Base-by-base conservation (phyloP, 768 basidiomycete species). In the Tylopilus balloui region DNA sequence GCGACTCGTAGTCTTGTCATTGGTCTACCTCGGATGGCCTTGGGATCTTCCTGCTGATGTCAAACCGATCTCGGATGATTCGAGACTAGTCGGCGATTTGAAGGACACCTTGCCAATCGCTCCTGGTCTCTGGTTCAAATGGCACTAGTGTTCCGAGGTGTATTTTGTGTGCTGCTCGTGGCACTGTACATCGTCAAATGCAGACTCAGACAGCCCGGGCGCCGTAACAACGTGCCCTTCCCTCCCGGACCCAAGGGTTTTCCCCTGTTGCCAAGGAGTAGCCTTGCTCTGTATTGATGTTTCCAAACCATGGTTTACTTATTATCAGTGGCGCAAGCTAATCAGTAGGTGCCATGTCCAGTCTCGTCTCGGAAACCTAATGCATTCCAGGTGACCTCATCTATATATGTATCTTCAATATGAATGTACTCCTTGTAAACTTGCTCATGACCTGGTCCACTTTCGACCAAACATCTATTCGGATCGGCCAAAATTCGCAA, bases 241-340 rank as follows among this genome's bases (percentile, higher is more conserved):
- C 76, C 75, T 39, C 77, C 75, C 31, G 81, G 80, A 17, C 80
- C 82, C 6, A 76, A 66, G 57, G 72, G 75, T 38, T 57, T 80
- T 29, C 69, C 69, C 12, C 9, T 70, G 15, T 25, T 69, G 23
- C n/a, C n/a, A n/a, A n/a, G 69, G 69, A 35, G 55, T 52, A 14
- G 50, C 44, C n/a, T n/a, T n/a, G 17, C 46, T 60, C 23, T 60
- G 59, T 20, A 44, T 71, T n/a, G 58, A 71, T 36, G 13, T 54
- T 13, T 52, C 59, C 13, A 51, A 53, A 5, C 66, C 70, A 17
- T 71, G 69, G 70, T 35, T 56, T 40, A 61, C 69, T n/a, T 71
- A 67, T 45, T 51, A 52, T 23, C 55, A 63, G 25, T 71, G 68
- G 69, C 63, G 68, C 17, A 52, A 50, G 54, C 24, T 14, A 45